Percentiles rank a stretch among this genome's conserved stretches.
Evolutionary conservation across 23 red algal genomes (phyloP).

Genomic region (Cyanidioschyzon merolae): DNA sequence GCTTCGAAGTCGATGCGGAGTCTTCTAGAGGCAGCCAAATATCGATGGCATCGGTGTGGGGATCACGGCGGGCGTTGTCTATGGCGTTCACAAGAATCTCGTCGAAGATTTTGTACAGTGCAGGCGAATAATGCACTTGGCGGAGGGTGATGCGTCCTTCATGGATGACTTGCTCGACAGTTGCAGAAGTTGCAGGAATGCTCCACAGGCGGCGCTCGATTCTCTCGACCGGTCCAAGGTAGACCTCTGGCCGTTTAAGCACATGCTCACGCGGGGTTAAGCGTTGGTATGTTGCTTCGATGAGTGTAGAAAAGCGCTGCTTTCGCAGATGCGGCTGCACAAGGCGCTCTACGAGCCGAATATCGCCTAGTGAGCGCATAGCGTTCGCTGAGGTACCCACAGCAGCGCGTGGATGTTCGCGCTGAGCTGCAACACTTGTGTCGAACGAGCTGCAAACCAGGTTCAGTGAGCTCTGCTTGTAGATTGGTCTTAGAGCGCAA

Average conservation of each 20-base stretch:
- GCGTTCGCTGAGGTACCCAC: too few species aligned
- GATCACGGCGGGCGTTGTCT: constrained; percentile 75
- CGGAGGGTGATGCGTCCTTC: constrained; percentile 45
- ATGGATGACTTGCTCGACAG: constrained; percentile 44
- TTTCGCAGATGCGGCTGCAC: too few species aligned
- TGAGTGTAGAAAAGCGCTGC: not conserved
- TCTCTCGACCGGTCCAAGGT: constrained; percentile 60
- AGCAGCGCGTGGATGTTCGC: too few species aligned
- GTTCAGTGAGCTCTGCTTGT: too few species aligned
- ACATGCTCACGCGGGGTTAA: constrained; percentile 92
- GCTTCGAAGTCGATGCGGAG: not conserved
- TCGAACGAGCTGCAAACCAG: too few species aligned
- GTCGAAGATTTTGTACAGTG: constrained; percentile 99
- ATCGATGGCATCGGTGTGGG: constrained; percentile 54
- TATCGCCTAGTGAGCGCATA: too few species aligned
- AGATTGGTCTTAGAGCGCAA: too few species aligned
- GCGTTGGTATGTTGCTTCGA: constrained; percentile 38
- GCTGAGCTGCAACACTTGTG: too few species aligned
- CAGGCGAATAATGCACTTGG: constrained; percentile 65
- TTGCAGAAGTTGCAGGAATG: not conserved
- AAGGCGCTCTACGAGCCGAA: too few species aligned
- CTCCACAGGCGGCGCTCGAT: not conserved
- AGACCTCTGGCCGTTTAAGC: constrained; percentile 89
- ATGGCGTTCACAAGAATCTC: constrained; percentile 98
- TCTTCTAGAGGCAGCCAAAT: constrained; percentile 44